A percentile compares a stretch with the other conserved stretches of the same genome.
Evolutionary conservation across 2,329 filamentous ascomycete species (phyloP).

Genomic region (Aureobasidium sp.): DNA sequence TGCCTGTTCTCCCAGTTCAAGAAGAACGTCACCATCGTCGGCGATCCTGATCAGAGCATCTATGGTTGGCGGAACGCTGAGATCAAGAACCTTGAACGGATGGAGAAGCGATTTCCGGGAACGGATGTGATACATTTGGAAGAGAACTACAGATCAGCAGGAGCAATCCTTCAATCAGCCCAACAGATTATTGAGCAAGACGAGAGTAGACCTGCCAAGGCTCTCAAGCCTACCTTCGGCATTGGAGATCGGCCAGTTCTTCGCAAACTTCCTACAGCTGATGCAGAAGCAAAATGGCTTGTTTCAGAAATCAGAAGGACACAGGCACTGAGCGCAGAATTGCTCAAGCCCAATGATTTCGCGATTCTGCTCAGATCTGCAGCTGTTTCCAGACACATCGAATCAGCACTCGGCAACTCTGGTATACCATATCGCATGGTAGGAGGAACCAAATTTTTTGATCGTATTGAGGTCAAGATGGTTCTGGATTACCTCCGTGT

Average conservation of each 20-base stretch:
- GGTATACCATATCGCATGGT: constrained; percentile 91
- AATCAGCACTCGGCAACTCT: constrained; percentile 68
- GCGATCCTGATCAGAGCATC: constrained; percentile 95
- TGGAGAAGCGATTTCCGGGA: constrained; percentile 67
- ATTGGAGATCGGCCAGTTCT: constrained; percentile 74
- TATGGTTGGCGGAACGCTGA: constrained; percentile 94
- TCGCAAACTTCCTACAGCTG: constrained; percentile 60
- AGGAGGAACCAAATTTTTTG: constrained; percentile 83
- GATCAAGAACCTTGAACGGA: constrained; percentile 73
- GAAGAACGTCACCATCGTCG: constrained; percentile 83
- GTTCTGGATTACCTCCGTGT: constrained; percentile 82
- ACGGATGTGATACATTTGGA: constrained; percentile 79
- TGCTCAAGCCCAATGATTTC: constrained; percentile 69
- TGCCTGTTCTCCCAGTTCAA: constrained; percentile 66
- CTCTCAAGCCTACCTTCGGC: constrained; percentile 68
- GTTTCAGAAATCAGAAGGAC: constrained; percentile 71
- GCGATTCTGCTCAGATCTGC: constrained; percentile 83
- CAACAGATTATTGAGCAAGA: constrained; percentile 89
- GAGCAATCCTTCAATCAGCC: constrained; percentile 70
- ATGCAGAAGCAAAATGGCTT: constrained; percentile 78
- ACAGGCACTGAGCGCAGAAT: constrained; percentile 60
- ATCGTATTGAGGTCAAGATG: constrained; percentile 79
- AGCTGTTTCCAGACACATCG: constrained; percentile 73
- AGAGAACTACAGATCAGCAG: constrained; percentile 91
- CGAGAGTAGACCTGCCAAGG: constrained; percentile 67